Evolutionary conservation across 805 yeast species (phyloP).

Genomic region (Metschnikowia hibisci): DNA sequence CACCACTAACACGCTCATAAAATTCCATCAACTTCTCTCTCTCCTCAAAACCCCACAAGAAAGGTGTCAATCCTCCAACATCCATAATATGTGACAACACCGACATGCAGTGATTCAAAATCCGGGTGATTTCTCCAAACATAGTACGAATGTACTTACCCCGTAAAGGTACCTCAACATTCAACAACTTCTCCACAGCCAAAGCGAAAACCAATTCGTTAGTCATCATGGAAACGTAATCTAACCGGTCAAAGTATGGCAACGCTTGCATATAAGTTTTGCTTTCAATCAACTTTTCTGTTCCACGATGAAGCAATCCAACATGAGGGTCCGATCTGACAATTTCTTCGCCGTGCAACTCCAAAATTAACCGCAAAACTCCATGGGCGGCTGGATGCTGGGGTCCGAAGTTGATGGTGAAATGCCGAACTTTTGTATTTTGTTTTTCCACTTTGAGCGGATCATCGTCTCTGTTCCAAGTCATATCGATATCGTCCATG

Average conservation of each 20-base stretch:
- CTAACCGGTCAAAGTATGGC: constrained; percentile 85
- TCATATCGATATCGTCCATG: constrained; percentile 44
- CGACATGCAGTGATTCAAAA: constrained; percentile 82
- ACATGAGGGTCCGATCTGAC: constrained; percentile 86
- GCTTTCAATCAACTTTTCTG: constrained; percentile 81
- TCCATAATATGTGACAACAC: constrained; percentile 88
- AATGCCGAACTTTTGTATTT: constrained; percentile 67
- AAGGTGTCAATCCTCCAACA: constrained; percentile 91
- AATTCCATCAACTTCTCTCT: constrained; percentile 91
- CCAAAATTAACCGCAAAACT: constrained; percentile 79
- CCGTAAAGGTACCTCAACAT: constrained; percentile 80
- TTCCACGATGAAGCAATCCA: constrained; percentile 83
- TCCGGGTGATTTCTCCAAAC: constrained; percentile 83
- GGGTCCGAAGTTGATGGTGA: constrained; percentile 88
- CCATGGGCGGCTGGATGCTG: constrained; percentile 97
- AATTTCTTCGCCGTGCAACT: constrained; percentile 85
- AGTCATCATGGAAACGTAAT: constrained; percentile 85
- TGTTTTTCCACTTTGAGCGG: constrained; percentile 41
- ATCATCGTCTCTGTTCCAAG: constrained; percentile 42
- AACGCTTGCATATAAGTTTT: constrained; percentile 85
- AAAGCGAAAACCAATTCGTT: constrained; percentile 81
- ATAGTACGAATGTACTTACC: constrained; percentile 81
- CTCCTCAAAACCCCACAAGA: constrained; percentile 92
- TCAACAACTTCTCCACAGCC: constrained; percentile 80
- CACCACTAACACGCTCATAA: constrained; percentile 87